Conservation (phyloP, 1,139 yeast species). For the Diutina pseudorugosa region DNA sequence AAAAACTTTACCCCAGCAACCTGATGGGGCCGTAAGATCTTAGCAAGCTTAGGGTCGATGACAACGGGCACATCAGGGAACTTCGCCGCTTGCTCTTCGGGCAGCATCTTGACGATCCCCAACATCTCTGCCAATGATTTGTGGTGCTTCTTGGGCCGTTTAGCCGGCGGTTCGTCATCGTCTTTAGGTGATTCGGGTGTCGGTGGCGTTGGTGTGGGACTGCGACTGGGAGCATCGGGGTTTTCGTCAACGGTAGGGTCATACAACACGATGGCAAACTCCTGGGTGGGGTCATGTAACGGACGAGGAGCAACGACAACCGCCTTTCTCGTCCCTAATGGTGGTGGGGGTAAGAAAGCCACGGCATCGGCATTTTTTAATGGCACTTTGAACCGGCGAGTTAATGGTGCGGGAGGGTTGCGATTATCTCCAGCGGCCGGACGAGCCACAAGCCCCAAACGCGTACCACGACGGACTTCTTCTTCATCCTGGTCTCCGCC, state of each 20-base stretch:
- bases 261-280: conserved; percentile 85
- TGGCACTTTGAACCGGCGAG: neutral
- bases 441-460: neutral
- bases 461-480: neutral
- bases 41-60: conserved; percentile 79
- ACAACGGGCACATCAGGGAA: conserved; percentile 90
- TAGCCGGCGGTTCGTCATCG: conserved; percentile 14
- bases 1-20: conserved; percentile 89
- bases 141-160: conserved; percentile 29
- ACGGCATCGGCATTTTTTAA: neutral
- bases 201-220: neutral
- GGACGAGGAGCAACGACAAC: conserved; percentile 74
- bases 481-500: neutral
- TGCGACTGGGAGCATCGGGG: conserved; percentile 16
- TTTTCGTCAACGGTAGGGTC: conserved; percentile 84
- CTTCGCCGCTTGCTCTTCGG: conserved; percentile 31
- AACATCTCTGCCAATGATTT: conserved; percentile 70
- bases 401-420: neutral
- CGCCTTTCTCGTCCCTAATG: conserved; percentile 68
- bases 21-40: conserved; percentile 89
- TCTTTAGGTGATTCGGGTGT: conserved; percentile 5
- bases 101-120: conserved; percentile 44
- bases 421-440: neutral
- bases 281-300: conserved; percentile 85
- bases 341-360: conserved; percentile 40